Conservation (phyloP, 768 basidiomycete genomes). For the Tulasnella sp. region DNA sequence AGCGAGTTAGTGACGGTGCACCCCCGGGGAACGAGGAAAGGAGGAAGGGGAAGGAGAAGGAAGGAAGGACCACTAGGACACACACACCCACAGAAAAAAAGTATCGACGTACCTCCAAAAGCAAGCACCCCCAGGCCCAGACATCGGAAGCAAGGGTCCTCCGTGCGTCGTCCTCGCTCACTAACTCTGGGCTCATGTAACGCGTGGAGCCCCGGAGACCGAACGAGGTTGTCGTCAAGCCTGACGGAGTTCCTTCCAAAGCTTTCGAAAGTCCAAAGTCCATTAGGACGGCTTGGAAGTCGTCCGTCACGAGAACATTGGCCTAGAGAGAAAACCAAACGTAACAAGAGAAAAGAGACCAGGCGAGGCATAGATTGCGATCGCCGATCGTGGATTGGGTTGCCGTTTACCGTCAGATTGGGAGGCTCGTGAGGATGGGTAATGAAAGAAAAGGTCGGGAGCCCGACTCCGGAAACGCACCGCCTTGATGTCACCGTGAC, state of each 20-base stretch:
- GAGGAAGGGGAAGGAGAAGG: background rate
- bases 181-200: constrained; percentile 7
- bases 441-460: background rate
- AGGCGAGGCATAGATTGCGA: too few species aligned
- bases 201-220: background rate
- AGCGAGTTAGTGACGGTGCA: background rate
- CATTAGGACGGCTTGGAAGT: background rate
- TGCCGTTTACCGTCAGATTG: background rate
- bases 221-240: constrained; percentile 4
- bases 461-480: background rate
- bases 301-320: constrained; percentile 9
- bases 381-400: too few species aligned
- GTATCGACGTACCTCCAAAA: background rate
- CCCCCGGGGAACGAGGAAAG: background rate
- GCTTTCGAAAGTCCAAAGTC: constrained; percentile 10
- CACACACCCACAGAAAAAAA: background rate
- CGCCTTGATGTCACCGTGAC: constrained; percentile 15
- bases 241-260: background rate
- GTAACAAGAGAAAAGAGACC: background rate
- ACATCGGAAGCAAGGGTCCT: constrained; percentile 8
- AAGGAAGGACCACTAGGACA: background rate
- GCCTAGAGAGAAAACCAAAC: background rate
- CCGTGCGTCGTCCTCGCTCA: background rate
- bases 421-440: background rate
- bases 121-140: constrained; percentile 16